Evolutionary conservation across 768 basidiomycete genomes (phyloP).

Genomic region (Auriculariales sp.): DNA sequence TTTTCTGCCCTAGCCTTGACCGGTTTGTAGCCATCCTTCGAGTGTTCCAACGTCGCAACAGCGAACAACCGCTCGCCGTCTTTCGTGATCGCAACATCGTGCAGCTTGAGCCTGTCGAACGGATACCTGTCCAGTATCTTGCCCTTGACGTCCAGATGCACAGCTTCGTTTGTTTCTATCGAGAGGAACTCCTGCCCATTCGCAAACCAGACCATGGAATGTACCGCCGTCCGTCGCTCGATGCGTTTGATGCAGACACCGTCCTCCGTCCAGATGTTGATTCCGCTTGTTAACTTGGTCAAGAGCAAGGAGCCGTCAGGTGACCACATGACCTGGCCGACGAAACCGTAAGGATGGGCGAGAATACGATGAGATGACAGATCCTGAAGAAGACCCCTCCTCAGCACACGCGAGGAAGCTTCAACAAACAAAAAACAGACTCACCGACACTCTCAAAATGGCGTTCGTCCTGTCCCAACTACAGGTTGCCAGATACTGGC

Average conservation of each 20-base stretch:
- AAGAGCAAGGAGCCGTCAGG: constrained; percentile 46
- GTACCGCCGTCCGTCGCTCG: constrained; percentile 37
- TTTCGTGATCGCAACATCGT: constrained; percentile 57
- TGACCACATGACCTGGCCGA: constrained; percentile 68
- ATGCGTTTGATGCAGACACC: constrained; percentile 58
- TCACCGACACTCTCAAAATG: constrained; percentile 50
- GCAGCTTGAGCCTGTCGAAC: constrained; percentile 47
- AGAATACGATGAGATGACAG: constrained; percentile 47
- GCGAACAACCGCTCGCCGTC: constrained; percentile 50
- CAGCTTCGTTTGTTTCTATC: constrained; percentile 42
- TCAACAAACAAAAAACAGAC: constrained; percentile 11
- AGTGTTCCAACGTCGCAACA: constrained; percentile 52
- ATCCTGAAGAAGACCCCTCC: too few species aligned
- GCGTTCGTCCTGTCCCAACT: constrained; percentile 62
- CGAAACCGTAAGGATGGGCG: constrained; percentile 56
- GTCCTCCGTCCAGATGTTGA: constrained; percentile 53
- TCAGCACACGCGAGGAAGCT: too few species aligned
- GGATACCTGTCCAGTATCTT: constrained; percentile 42
- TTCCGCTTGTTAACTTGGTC: constrained; percentile 46
- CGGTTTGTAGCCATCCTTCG: constrained; percentile 47
- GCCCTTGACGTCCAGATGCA: constrained; percentile 24
- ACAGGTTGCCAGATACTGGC: constrained; percentile 58
- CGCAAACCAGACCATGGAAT: constrained; percentile 57
- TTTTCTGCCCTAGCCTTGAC: constrained; percentile 60
- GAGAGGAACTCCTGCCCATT: constrained; percentile 54